phyloP scores from a whole-genome alignment of 768 basidiomycete genomes.

The Hericium alpestre region DNA sequence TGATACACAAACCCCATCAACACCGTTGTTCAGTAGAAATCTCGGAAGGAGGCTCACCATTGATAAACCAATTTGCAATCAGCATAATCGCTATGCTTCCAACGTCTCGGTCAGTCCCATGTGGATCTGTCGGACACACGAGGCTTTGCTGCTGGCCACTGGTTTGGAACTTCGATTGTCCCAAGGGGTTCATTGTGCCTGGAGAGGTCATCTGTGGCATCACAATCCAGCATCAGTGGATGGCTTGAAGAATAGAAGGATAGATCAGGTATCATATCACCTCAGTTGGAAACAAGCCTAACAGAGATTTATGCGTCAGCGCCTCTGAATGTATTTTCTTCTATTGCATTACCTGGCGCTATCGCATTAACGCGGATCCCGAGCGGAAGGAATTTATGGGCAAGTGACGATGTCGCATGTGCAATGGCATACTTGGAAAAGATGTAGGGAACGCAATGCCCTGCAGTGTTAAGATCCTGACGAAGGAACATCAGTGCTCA shows the following conservation, averaged over 20 bases:
- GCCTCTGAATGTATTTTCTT: too few relatives aligned
- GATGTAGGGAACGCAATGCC: slow-evolving; percentile 31
- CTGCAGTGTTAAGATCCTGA: slow-evolving; percentile 21
- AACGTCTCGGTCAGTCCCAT: neutral
- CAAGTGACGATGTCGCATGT: slow-evolving; percentile 34
- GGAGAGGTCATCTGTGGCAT: neutral
- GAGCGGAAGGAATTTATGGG: slow-evolving; percentile 37
- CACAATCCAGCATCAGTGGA: neutral
- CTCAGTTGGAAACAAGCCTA: slow-evolving; percentile 8
- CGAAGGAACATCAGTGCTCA: neutral
- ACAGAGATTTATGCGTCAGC: neutral
- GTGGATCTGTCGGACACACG: neutral
- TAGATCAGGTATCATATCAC: neutral
- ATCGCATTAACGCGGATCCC: slow-evolving; percentile 42
- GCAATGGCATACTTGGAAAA: slow-evolving; percentile 39
- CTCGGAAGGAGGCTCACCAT: neutral
- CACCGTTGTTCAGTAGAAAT: neutral
- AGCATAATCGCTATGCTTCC: neutral
- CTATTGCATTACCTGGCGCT: slow-evolving; percentile 23
- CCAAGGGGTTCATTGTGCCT: neutral
- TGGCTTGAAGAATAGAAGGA: neutral
- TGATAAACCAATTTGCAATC: neutral
- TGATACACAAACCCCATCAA: neutral
- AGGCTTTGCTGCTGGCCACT: neutral
- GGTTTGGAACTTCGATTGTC: neutral